Percentiles rank a stretch among this genome's conserved stretches.
Conservation (phyloP, 2,329 filamentous ascomycete species). For the Diatrype stigma region DNA sequence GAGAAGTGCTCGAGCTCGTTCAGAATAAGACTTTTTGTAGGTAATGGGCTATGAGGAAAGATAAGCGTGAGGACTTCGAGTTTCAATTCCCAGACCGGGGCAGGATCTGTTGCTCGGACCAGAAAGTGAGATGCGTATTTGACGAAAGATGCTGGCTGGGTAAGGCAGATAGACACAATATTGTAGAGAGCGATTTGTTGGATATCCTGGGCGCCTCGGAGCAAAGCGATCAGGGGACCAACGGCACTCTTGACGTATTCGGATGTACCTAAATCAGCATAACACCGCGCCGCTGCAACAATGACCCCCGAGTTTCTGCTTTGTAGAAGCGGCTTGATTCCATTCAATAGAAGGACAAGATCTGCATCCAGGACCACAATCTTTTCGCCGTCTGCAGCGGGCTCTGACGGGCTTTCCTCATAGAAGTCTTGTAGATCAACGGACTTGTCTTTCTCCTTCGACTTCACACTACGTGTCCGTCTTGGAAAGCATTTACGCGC, state of each 20-base stretch:
- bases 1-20: conserved; percentile 94
- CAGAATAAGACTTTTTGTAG: conserved; percentile 80
- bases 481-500: conserved; percentile 82
- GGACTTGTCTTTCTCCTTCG: conserved; percentile 27
- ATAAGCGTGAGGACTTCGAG: conserved; percentile 86
- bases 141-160: conserved; percentile 74
- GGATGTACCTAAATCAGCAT: conserved; percentile 75
- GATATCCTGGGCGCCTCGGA: conserved; percentile 81
- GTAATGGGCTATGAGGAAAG: conserved; percentile 74
- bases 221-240: conserved; percentile 79
- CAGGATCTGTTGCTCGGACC: conserved; percentile 72
- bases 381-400: conserved; percentile 44
- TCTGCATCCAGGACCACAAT: conserved; percentile 72
- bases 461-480: conserved; percentile 54
- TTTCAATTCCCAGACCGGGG: conserved; percentile 85
- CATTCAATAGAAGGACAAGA: conserved; percentile 73
- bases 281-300: conserved; percentile 79
- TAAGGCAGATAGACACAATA: conserved; percentile 85
- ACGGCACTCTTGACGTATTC: conserved; percentile 72
- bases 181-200: conserved; percentile 90
- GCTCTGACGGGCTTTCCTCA: conserved; percentile 56
- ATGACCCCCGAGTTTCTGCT: conserved; percentile 93
- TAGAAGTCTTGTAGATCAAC: conserved; percentile 71
- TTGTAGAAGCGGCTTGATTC: conserved; percentile 78
- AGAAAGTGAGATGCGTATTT: conserved; percentile 88